Percentiles rank a stretch among this genome's conserved stretches.
Conservation (phyloP, 1,284 basidiomycete genomes). For the Pseudozyma hubeiensis region DNA sequence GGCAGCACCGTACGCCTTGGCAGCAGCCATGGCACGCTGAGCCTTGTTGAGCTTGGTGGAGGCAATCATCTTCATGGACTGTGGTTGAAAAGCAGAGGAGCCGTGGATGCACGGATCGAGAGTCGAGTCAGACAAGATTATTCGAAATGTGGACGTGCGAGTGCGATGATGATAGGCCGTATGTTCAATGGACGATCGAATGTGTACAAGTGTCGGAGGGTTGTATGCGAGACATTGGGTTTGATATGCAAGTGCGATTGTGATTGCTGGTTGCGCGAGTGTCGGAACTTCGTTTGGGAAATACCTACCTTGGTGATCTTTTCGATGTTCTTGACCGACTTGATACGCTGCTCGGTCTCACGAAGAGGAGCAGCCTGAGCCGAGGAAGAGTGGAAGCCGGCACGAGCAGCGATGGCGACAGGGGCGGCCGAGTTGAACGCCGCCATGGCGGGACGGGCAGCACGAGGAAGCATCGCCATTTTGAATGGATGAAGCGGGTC, state of each 20-base stretch:
- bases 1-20: conserved; percentile 92
- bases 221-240: neutral
- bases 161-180: neutral
- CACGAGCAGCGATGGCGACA: conserved; percentile 50
- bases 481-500: conserved; percentile 14
- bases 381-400: conserved; percentile 69
- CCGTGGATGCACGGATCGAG: neutral
- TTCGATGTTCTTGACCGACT: conserved; percentile 95
- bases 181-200: too few relatives aligned
- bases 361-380: conserved; percentile 96
- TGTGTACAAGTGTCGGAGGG: neutral
- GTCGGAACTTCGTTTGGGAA: neutral
- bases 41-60: conserved; percentile 97
- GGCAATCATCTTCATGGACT: conserved; percentile 98
- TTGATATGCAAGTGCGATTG: neutral
- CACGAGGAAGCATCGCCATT: conserved; percentile 63
- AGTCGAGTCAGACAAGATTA: conserved; percentile 9
- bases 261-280: too few relatives aligned
- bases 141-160: conserved; percentile 6
- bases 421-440: conserved; percentile 49
- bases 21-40: conserved; percentile 85
- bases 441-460: conserved; percentile 54
- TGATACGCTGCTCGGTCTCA: conserved; percentile 95
- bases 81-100: conserved; percentile 4
- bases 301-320: conserved; percentile 93